Evolutionary conservation across 2,329 filamentous ascomycete genomes (phyloP).

Genomic region (Furcasterigmium furcatum): DNA sequence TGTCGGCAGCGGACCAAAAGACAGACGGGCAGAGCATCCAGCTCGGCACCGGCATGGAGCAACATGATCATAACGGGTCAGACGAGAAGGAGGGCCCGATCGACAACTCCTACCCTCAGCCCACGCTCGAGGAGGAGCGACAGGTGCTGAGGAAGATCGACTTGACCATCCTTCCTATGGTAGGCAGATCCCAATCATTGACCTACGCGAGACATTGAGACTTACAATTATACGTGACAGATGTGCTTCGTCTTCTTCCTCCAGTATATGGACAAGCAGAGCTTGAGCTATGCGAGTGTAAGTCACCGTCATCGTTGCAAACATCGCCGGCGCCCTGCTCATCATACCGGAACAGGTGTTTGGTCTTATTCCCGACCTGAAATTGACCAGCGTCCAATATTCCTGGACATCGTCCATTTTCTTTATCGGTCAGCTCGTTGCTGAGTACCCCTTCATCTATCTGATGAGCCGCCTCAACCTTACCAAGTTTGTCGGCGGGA

Average conservation of each 20-base stretch:
- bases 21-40: background rate
- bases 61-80: background rate
- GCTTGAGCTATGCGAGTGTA: constrained; percentile 40
- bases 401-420: constrained; percentile 45
- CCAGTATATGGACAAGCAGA: constrained; percentile 45
- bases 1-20: no score
- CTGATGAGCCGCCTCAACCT: constrained; percentile 45
- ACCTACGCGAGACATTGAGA: background rate
- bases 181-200: constrained; percentile 6
- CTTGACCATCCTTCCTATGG: constrained; percentile 23
- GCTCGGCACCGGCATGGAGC: background rate
- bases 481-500: constrained; percentile 45
- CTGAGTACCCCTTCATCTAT: constrained; percentile 47
- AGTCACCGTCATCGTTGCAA: background rate
- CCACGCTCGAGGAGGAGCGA: constrained; percentile 25
- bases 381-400: constrained; percentile 40
- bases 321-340: background rate
- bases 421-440: constrained; percentile 32
- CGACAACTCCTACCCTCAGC: constrained; percentile 12
- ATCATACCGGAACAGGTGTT: constrained; percentile 24
- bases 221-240: constrained; percentile 11
- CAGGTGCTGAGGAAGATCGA: constrained; percentile 28
- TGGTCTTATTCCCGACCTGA: constrained; percentile 41
- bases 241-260: constrained; percentile 40
- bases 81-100: constrained; percentile 14